These are phyloP conservation scores for Termitomyces sp. DNA, from an alignment of 1,284 basidiomycete species.

Conservation along the genomic window DNA sequence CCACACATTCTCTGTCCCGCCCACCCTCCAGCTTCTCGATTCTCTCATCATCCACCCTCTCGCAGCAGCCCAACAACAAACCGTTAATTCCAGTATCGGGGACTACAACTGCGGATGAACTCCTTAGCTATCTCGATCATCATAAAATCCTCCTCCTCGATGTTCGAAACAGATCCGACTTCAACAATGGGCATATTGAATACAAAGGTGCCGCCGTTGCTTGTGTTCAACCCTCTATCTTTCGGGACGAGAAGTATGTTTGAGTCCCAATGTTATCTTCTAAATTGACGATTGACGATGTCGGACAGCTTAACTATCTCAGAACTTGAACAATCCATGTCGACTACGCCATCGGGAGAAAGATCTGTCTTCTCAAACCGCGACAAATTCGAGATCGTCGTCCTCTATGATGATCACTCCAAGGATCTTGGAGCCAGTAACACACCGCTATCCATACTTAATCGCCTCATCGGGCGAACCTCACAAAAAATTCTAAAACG, in stretches of 20 bases:
- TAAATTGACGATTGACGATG: conserved; percentile 12
- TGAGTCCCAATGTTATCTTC: not conserved
- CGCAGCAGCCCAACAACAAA: conserved; percentile 20
- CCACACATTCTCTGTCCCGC: conserved; percentile 34
- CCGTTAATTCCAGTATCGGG: conserved; percentile 42
- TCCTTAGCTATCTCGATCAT: conserved; percentile 59
- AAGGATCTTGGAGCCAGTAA: conserved; percentile 45
- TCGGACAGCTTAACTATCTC: conserved; percentile 56
- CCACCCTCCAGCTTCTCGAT: conserved; percentile 44
- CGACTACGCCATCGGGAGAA: conserved; percentile 69
- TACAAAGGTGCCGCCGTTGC: conserved; percentile 55
- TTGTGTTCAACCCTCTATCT: conserved; percentile 81
- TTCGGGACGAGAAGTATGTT: conserved; percentile 65
- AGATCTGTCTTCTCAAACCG: conserved; percentile 72
- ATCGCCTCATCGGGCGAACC: conserved; percentile 63
- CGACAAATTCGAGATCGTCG: conserved; percentile 87
- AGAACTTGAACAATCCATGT: conserved; percentile 74
- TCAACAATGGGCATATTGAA: conserved; percentile 70
- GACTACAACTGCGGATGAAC: conserved; percentile 54
- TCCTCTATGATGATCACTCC: conserved; percentile 79
- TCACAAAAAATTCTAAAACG: conserved; percentile 73
- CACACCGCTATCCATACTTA: conserved; percentile 56
- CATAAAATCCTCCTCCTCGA: conserved; percentile 79
- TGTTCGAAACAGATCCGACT: conserved; percentile 74
- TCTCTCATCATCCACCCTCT: conserved; percentile 17